Percentiles rank a stretch among this genome's conserved stretches.
phyloP scores from a whole-genome alignment of 257 asterid species.

The Ocimum tenuiflorum region DNA sequence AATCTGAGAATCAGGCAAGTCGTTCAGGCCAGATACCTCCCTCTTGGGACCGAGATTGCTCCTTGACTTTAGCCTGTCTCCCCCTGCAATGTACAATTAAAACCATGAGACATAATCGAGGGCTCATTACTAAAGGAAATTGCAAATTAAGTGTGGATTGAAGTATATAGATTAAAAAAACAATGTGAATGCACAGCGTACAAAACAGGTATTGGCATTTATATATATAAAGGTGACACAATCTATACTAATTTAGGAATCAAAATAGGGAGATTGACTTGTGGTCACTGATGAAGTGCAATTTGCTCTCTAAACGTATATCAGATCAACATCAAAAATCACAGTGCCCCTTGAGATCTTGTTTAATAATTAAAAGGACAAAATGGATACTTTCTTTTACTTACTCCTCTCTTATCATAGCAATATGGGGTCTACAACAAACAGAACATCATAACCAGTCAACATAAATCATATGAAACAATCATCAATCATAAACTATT shows the following conservation, averaged over 20 bases:
- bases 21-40: conserved; percentile 49
- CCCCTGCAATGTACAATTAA: conserved; percentile 42
- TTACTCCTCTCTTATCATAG: conserved; percentile 14
- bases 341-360: conserved; percentile 29
- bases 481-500: conserved; percentile 4
- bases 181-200: neutral
- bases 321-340: conserved; percentile 22
- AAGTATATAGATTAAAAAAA: too few species aligned
- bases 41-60: conserved; percentile 46
- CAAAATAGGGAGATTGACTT: too few species aligned
- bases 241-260: too few species aligned
- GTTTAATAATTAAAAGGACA: conserved; percentile 13
- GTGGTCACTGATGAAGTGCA: too few species aligned
- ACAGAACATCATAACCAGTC: neutral
- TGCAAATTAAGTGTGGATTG: too few species aligned
- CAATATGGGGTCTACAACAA: conserved; percentile 22
- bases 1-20: conserved; percentile 67
- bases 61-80: conserved; percentile 66
- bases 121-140: neutral
- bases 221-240: too few species aligned
- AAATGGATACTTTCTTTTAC: conserved; percentile 1
- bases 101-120: conserved; percentile 4
- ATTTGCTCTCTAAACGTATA: neutral
- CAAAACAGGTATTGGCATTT: neutral
- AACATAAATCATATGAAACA: conserved; percentile 5